Conservation (phyloP, 805 yeast species). For the Saccharomycopsis selenospora region DNA sequence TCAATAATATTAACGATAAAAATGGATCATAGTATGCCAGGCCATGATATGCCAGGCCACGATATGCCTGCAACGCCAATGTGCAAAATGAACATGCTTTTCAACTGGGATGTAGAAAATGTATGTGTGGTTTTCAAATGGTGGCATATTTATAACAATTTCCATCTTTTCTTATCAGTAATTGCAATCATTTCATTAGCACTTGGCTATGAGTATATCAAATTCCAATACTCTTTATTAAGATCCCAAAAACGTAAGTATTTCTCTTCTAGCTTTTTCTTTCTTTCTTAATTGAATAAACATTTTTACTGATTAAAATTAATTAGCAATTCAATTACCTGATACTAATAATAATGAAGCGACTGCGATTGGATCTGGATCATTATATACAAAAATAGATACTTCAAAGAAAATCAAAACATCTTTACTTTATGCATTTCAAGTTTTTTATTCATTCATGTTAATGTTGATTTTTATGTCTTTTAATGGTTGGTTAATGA, state of each 20-base stretch:
- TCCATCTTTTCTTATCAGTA: conserved; percentile 47
- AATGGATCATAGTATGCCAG: conserved; percentile 4
- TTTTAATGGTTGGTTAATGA: conserved; percentile 79
- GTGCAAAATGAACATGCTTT: conserved; percentile 42
- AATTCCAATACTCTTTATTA: conserved; percentile 21
- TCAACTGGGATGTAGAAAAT: conserved; percentile 71
- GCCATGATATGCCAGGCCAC: conserved; percentile 25
- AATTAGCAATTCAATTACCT: neutral
- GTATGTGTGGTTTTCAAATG: conserved; percentile 67
- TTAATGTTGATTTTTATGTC: conserved; percentile 83
- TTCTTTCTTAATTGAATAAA: neutral
- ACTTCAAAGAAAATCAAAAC: conserved; percentile 25
- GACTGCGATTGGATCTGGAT: neutral
- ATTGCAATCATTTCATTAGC: conserved; percentile 41
- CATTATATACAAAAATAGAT: conserved; percentile 11
- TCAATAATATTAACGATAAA: neutral
- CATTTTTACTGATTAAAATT: conserved; percentile 5
- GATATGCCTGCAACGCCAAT: conserved; percentile 41
- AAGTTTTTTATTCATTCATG: conserved; percentile 63
- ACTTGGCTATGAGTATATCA: conserved; percentile 56
- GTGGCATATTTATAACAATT: conserved; percentile 64
- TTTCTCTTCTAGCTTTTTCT: neutral
- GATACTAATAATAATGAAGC: conserved; percentile 1
- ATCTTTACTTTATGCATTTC: conserved; percentile 49
- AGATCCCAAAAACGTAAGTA: neutral